phyloP scores from a whole-genome alignment of 2,329 filamentous ascomycete species.

The Ramularia collo-cygni region DNA sequence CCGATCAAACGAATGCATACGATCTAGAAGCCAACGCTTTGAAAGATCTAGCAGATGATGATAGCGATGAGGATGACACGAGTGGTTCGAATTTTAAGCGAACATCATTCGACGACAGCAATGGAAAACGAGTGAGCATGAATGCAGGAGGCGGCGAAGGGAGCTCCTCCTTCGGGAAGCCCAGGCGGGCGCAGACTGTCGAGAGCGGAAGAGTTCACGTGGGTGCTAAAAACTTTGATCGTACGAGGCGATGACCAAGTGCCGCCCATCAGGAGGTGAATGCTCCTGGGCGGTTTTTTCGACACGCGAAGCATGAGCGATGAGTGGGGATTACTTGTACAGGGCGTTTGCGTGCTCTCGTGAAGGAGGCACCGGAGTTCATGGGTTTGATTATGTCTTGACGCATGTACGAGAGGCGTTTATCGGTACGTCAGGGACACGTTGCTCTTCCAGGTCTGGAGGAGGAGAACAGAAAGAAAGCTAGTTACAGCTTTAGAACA shows the following conservation, averaged over 20 bases:
- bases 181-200: slow-evolving; percentile 9
- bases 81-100: slow-evolving; percentile 24
- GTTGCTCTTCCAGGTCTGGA: no score
- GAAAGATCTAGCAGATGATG: slow-evolving; percentile 64
- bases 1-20: slow-evolving; percentile 65
- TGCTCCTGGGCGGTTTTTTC: no score
- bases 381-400: no score
- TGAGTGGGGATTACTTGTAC: no score
- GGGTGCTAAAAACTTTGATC: slow-evolving; percentile 21
- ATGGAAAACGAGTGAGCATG: slow-evolving; percentile 11
- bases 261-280: no score
- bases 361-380: no score
- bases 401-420: no score
- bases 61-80: slow-evolving; percentile 59
- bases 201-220: slow-evolving; percentile 12
- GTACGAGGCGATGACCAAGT: slow-evolving; percentile 9
- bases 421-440: no score
- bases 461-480: no score
- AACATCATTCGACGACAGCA: slow-evolving; percentile 29
- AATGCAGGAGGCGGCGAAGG: slow-evolving; percentile 11
- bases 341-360: no score
- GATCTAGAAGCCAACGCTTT: slow-evolving; percentile 71
- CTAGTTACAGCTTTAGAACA: no score
- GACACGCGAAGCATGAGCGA: no score
- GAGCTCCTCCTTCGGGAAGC: slow-evolving; percentile 7